These are phyloP conservation scores for Corylus americana DNA, from an alignment of 306 rosid genomes.

Conservation along the genomic window DNA sequence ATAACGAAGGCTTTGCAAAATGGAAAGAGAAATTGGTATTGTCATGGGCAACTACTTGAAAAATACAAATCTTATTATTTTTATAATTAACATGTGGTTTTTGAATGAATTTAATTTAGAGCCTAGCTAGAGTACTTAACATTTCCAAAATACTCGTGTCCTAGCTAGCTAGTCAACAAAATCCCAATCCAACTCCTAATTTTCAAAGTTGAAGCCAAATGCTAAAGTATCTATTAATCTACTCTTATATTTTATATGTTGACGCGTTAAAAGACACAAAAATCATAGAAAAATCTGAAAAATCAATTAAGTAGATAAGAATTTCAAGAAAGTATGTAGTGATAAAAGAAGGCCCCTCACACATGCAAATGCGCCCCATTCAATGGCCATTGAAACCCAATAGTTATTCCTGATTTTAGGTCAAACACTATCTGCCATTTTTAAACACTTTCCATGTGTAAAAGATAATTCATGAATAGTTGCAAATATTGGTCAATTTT, in stretches of 20 bases:
- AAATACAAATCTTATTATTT: too few species aligned
- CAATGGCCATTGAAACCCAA: background rate
- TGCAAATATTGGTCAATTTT: slow-evolving; percentile 31
- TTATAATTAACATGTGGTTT: too few species aligned
- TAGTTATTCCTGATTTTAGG: slow-evolving; percentile 19
- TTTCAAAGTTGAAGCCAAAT: background rate
- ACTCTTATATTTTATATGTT: too few species aligned
- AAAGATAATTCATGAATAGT: slow-evolving; percentile 23
- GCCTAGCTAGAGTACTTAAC: too few species aligned
- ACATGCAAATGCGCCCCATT: background rate
- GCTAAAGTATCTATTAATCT: background rate
- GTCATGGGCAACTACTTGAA: too few species aligned
- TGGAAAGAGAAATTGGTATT: too few species aligned
- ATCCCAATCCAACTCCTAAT: background rate
- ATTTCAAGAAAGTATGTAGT: background rate
- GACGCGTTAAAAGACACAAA: background rate
- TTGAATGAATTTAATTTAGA: too few species aligned
- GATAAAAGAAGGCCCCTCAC: background rate
- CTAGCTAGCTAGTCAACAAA: background rate
- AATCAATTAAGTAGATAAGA: background rate
- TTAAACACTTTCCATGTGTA: slow-evolving; percentile 8
- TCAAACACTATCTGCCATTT: slow-evolving; percentile 30
- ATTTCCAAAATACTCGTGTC: too few species aligned
- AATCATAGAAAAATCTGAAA: background rate
- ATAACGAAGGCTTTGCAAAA: too few species aligned